phyloP scores from a whole-genome alignment of 2,329 filamentous ascomycete species.

The Fonsecaea multimorphosa region DNA sequence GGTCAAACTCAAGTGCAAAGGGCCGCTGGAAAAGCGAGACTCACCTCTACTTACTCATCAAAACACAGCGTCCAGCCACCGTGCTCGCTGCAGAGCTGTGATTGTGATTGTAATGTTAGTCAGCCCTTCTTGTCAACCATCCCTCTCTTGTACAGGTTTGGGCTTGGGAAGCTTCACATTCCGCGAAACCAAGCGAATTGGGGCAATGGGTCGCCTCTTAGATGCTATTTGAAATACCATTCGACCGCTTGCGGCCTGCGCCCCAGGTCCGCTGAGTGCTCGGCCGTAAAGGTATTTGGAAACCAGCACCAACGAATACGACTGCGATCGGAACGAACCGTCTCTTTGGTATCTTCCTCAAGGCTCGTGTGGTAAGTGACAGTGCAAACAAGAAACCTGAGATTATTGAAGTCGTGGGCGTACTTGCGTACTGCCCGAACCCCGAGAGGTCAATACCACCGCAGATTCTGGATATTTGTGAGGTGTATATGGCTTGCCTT shows the following conservation, averaged over 20 bases:
- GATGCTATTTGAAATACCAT: not conserved
- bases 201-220: not conserved
- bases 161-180: not conserved
- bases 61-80: not conserved
- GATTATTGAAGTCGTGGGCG: not conserved
- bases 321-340: not conserved
- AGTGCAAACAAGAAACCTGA: not conserved
- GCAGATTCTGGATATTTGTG: too few species aligned
- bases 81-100: not conserved
- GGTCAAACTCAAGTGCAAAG: not conserved
- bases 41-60: not conserved
- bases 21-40: not conserved
- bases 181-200: not conserved
- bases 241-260: not conserved
- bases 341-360: not conserved
- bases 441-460: too few species aligned
- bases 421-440: not conserved
- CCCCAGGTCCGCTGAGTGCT: not conserved
- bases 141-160: conserved; percentile 2
- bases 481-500: too few species aligned
- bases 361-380: not conserved
- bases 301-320: not conserved
- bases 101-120: not conserved
- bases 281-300: conserved; percentile 4
- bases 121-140: conserved; percentile 7